Evolutionary conservation across 2,329 filamentous ascomycete species (phyloP).

Genomic region (Beauveria asiatica): DNA sequence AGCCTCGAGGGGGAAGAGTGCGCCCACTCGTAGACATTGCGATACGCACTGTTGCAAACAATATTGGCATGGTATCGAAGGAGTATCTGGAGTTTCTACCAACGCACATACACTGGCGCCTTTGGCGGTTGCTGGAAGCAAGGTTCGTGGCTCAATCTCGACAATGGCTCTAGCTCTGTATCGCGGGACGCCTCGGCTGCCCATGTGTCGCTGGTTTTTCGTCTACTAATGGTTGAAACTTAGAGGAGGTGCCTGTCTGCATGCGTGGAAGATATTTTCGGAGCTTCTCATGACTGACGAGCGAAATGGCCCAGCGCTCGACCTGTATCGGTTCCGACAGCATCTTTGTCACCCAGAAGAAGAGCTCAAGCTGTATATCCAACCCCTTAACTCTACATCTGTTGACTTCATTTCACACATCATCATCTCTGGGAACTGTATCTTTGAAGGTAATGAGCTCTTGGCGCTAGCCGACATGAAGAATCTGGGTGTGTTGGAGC

Average conservation of each 20-base stretch:
- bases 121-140: conserved; percentile 33
- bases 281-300: conserved; percentile 22
- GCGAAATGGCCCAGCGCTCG: conserved; percentile 26
- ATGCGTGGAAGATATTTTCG: conserved; percentile 33
- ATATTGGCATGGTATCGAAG: conserved; percentile 27
- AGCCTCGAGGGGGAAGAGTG: conserved; percentile 19
- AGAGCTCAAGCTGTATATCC: conserved; percentile 27
- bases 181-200: too few relatives aligned
- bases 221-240: background rate
- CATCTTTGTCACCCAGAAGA: conserved; percentile 30
- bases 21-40: conserved; percentile 31
- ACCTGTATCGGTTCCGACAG: conserved; percentile 30
- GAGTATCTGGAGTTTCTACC: conserved; percentile 28
- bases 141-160: conserved; percentile 22
- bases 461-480: conserved; percentile 31
- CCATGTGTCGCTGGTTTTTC: background rate
- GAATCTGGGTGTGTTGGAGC: conserved; percentile 40
- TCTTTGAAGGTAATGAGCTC: conserved; percentile 30
- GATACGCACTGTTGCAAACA: conserved; percentile 28
- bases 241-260: conserved; percentile 20
- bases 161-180: background rate
- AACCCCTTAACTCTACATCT: conserved; percentile 27
- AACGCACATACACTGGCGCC: conserved; percentile 24
- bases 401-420: conserved; percentile 34
- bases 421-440: conserved; percentile 28